A percentile compares a stretch with the other conserved stretches of the same genome.
Conservation (phyloP, 345 rosid species). For the Citrus maxima region DNA sequence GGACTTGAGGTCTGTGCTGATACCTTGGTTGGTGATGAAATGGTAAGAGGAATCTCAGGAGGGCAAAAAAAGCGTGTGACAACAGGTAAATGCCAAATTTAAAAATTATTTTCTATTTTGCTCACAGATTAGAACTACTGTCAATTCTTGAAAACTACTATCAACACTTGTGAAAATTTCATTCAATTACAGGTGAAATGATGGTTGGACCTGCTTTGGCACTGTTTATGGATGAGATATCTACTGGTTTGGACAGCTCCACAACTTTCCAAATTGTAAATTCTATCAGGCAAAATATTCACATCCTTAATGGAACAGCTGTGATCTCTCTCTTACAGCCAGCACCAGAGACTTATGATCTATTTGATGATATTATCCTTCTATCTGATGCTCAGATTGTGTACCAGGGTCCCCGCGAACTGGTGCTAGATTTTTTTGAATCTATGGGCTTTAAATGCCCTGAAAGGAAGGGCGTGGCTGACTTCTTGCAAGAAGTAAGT, state of each 20-base stretch:
- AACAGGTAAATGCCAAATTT: slow-evolving; percentile 38
- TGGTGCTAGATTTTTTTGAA: slow-evolving; percentile 53
- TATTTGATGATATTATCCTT: slow-evolving; percentile 71
- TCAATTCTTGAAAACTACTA: no score
- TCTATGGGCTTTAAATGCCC: slow-evolving; percentile 73
- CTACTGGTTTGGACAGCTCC: slow-evolving; percentile 79
- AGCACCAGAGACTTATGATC: slow-evolving; percentile 72
- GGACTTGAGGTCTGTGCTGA: slow-evolving; percentile 69
- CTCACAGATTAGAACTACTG: background rate
- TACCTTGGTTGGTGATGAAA: slow-evolving; percentile 53
- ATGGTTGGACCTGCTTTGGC: slow-evolving; percentile 68
- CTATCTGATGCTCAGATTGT: slow-evolving; percentile 54
- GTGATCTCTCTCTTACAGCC: slow-evolving; percentile 82
- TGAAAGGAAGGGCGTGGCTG: slow-evolving; percentile 71
- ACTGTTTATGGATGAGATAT: slow-evolving; percentile 74
- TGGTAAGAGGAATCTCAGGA: slow-evolving; percentile 71
- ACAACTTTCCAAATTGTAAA: slow-evolving; percentile 70
- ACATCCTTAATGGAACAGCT: slow-evolving; percentile 57
- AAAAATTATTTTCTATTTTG: background rate
- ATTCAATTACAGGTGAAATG: slow-evolving; percentile 54
- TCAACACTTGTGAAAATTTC: background rate
- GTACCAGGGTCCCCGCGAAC: slow-evolving; percentile 48
- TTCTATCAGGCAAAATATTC: slow-evolving; percentile 48
- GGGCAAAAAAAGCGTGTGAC: slow-evolving; percentile 71
- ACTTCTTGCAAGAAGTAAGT: slow-evolving; percentile 79